Conservation (phyloP, 257 asterid genomes). For the Penstemon davidsonii region DNA sequence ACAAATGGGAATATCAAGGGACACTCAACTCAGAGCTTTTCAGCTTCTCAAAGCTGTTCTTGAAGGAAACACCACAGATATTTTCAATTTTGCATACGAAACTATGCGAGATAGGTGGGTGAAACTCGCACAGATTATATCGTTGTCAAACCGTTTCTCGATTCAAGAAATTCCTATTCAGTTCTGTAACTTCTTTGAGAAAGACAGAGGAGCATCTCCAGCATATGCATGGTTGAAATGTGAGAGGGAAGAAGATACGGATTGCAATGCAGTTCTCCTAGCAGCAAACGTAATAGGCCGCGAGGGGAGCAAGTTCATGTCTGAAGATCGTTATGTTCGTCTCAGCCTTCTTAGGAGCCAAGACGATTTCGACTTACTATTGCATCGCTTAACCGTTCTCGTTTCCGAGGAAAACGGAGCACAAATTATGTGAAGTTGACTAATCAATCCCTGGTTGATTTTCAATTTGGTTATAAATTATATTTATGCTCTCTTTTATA, state of each 20-base stretch:
- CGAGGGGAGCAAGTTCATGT: constrained; percentile 18
- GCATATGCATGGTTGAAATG: constrained; percentile 49
- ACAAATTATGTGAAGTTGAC: constrained; percentile 17
- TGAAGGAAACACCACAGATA: constrained; percentile 36
- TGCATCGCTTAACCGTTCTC: constrained; percentile 24
- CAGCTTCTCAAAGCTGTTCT: constrained; percentile 50
- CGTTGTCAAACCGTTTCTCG: constrained; percentile 46
- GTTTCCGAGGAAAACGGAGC: constrained; percentile 17
- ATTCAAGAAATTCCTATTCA: constrained; percentile 54
- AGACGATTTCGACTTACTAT: constrained; percentile 31
- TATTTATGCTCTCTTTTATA: background rate
- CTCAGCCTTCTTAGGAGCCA: constrained; percentile 40
- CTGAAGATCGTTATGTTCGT: constrained; percentile 31
- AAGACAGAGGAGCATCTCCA: constrained; percentile 71
- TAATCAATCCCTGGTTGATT: constrained; percentile 18
- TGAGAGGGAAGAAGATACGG: constrained; percentile 38
- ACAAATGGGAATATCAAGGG: constrained; percentile 62
- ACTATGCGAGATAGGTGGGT: constrained; percentile 64
- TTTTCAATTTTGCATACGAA: constrained; percentile 47
- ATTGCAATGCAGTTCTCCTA: constrained; percentile 27
- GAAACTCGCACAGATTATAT: constrained; percentile 41
- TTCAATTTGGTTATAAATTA: background rate
- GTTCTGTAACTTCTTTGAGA: constrained; percentile 53
- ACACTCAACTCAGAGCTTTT: constrained; percentile 63
- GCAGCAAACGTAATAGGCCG: constrained; percentile 37